Evolutionary conservation across 225 moss, liverwort and hornwort genomes (phyloP).

Genomic region (Antitrichia curtipendula): DNA sequence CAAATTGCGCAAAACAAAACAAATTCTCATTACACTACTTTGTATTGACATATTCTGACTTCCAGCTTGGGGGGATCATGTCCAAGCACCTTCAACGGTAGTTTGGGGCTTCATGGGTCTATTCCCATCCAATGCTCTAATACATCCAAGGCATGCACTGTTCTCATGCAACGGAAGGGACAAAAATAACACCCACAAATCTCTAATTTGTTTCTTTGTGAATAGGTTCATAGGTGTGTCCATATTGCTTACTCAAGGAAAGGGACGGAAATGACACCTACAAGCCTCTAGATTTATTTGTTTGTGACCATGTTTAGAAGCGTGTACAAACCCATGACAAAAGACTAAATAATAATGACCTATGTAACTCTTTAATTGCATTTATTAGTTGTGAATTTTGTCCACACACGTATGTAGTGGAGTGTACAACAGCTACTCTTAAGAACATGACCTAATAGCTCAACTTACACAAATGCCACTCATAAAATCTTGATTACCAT

Average conservation of each 20-base stretch:
- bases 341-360: not conserved
- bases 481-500: not conserved
- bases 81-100: too few species aligned
- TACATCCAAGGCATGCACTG: too few species aligned
- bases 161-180: too few species aligned
- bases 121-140: too few species aligned
- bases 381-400: not conserved
- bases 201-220: too few species aligned
- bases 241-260: too few species aligned
- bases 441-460: not conserved
- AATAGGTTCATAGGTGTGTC: too few species aligned
- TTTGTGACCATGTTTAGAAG: not conserved
- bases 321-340: not conserved
- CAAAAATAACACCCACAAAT: too few species aligned
- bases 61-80: rapidly evolving
- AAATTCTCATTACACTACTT: not conserved
- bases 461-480: not conserved
- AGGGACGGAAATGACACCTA: too few species aligned
- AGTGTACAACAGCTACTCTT: not conserved
- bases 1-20: too few species aligned
- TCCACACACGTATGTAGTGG: rapidly evolving
- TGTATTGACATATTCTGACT: not conserved
- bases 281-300: too few species aligned
- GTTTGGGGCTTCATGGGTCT: too few species aligned
- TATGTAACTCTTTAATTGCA: not conserved